These are phyloP conservation scores for Silene conica DNA, from an alignment of 148 eudicot species.

Conservation along the genomic window DNA sequence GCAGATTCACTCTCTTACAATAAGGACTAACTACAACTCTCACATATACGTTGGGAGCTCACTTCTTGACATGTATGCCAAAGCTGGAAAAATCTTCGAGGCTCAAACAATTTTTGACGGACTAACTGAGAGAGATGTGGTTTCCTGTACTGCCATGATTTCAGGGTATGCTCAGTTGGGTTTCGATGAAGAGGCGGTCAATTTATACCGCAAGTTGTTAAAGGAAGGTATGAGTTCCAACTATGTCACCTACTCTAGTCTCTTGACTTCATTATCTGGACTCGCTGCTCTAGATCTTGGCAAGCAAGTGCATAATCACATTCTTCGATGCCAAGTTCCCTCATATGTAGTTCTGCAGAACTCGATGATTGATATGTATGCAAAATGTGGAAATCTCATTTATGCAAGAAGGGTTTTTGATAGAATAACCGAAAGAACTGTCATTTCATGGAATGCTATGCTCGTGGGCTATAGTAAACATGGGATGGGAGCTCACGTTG, in stretches of 20 bases:
- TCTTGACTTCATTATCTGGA: conserved; percentile 77
- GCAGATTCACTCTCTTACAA: conserved; percentile 66
- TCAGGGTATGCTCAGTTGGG: conserved; percentile 86
- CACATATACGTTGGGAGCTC: conserved; percentile 87
- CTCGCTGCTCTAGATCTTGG: conserved; percentile 76
- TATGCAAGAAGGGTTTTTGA: conserved; percentile 77
- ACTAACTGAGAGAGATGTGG: conserved; percentile 72
- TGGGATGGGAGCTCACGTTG: conserved; percentile 52
- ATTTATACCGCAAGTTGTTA: conserved; percentile 51
- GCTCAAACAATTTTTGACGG: conserved; percentile 58
- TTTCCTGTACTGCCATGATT: conserved; percentile 85
- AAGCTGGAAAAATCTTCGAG: conserved; percentile 64
- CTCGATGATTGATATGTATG: conserved; percentile 89
- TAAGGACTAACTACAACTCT: conserved; percentile 49
- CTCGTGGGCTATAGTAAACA: conserved; percentile 82
- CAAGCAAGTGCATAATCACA: conserved; percentile 71
- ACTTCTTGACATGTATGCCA: conserved; percentile 91
- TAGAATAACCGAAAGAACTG: conserved; percentile 66
- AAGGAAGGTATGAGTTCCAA: conserved; percentile 63
- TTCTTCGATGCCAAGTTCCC: conserved; percentile 47
- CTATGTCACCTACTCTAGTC: conserved; percentile 75
- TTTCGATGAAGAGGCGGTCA: conserved; percentile 67
- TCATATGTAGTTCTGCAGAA: conserved; percentile 61
- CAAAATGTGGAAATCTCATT: conserved; percentile 76
- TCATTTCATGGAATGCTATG: conserved; percentile 90